A percentile compares a stretch with the other conserved stretches of the same genome.
These are phyloP conservation scores for Neonectria faginata DNA, from an alignment of 2,329 filamentous ascomycete species.

Conservation along the genomic window DNA sequence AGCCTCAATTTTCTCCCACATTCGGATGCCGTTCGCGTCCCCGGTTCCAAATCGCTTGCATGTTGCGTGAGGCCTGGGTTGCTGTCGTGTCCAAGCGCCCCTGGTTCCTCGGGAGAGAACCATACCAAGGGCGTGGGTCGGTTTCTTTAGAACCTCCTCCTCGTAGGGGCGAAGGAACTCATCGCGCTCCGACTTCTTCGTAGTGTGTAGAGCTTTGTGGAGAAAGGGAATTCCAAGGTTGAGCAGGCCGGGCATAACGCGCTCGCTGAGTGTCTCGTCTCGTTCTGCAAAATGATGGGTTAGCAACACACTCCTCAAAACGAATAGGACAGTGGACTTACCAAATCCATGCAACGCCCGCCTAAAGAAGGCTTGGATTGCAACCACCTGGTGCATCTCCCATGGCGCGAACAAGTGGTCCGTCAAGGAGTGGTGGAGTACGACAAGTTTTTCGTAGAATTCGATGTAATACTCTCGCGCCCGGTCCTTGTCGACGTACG, in stretches of 20 bases:
- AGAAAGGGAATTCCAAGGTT: conserved; percentile 20
- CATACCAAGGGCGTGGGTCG: conserved; percentile 22
- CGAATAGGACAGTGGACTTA: background rate
- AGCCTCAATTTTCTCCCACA: conserved; percentile 22
- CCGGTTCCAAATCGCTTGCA: conserved; percentile 24
- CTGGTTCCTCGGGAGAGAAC: conserved; percentile 22
- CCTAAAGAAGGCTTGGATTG: conserved; percentile 23
- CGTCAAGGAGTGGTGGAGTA: conserved; percentile 11
- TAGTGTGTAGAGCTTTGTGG: conserved; percentile 20
- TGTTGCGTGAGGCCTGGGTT: background rate
- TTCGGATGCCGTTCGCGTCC: conserved; percentile 3
- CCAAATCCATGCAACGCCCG: conserved; percentile 18
- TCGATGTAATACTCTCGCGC: conserved; percentile 1
- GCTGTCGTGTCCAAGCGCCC: conserved; percentile 24
- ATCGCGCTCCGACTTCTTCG: background rate
- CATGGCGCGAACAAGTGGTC: conserved; percentile 24
- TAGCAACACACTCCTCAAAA: background rate
- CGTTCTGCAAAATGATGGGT: background rate
- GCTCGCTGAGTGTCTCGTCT: conserved; percentile 12
- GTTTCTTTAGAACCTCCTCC: background rate
- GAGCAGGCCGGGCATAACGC: conserved; percentile 24
- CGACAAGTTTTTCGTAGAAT: conserved; percentile 1
- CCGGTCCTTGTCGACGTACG: background rate
- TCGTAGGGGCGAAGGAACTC: conserved; percentile 16
- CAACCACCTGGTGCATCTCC: conserved; percentile 31